Percentiles rank a stretch among this genome's conserved stretches.
Conservation (phyloP, 495 filamentous ascomycete genomes). For the Neurospora sp. region DNA sequence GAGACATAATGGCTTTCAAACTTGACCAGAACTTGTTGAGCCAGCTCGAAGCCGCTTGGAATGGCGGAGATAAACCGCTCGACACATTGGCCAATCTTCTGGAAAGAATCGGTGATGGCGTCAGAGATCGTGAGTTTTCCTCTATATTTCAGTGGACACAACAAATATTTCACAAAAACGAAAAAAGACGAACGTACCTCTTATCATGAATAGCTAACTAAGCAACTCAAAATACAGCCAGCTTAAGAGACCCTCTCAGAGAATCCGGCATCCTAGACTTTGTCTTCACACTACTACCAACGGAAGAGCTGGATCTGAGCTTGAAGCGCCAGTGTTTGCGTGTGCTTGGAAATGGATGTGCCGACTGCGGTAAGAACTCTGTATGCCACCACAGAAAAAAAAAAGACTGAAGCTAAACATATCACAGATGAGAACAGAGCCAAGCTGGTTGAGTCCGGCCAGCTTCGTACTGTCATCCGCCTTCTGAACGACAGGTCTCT, state of each 20-base stretch:
- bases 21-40: not conserved
- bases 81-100: not conserved
- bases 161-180: not conserved
- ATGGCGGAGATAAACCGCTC: not conserved
- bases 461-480: constrained; percentile 46
- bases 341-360: constrained; percentile 70
- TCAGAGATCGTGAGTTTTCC: constrained; percentile 51
- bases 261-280: constrained; percentile 58
- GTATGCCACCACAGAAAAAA: not conserved
- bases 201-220: not conserved
- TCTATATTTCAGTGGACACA: not conserved
- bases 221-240: not conserved
- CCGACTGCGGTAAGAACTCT: constrained; percentile 54
- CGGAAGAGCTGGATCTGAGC: constrained; percentile 17
- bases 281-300: constrained; percentile 47
- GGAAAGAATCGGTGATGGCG: constrained; percentile 41
- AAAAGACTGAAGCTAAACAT: constrained; percentile 1
- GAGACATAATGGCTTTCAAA: not conserved
- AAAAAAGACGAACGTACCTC: not conserved
- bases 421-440: constrained; percentile 59
- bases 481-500: constrained; percentile 41
- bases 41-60: not conserved
- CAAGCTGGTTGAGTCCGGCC: constrained; percentile 49
- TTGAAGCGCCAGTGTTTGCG: constrained; percentile 49
- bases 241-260: constrained; percentile 37